Evolutionary conservation across 345 rosid species (phyloP), one percentile per base, ranked within the genome.

Genomic region (Populus davidiana): DNA sequence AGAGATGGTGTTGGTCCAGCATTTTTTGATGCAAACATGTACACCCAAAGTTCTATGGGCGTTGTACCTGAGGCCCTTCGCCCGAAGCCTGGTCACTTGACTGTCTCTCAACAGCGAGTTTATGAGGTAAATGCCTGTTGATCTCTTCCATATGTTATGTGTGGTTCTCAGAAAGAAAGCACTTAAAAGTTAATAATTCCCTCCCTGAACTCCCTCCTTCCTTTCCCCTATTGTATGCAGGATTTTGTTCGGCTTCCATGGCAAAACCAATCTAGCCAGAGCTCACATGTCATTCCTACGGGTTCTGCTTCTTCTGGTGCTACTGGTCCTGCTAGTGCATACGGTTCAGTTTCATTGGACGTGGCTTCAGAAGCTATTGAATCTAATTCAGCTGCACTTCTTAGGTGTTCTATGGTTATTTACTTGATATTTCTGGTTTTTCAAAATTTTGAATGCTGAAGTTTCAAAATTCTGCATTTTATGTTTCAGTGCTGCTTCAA

Each of bases 231-330:
- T 33, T 65, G 36, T 84, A 12, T 86, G 73, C 84, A 96, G 99
- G 99, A 96, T 79, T 96, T 96, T 79, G 93, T 93, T 84, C 91
- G 96, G 82, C 93, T 92, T 87, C 99, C 98, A 47, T 93, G 89
- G 98, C 98, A 93, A 88, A 96, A 88, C 74, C 99, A 91, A 74
- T 91, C 98, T 59, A 84, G 80, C 82, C 95, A 89, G 80, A 85
- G 83, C 33, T 81, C 97, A 29, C 90, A 89, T 83, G 73, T 90
- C 39, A 35, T 88, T 72, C 86, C 96, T 61, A 79, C 86, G 27
- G 86, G 90, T 54, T 78, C 89, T 79, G 69, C 87, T 80, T 85
- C 93, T 69, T 83, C 97, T 73, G 83, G 76, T 44, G 91, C 86
- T 69, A 72, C 83, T 83, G 88, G 82, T 73, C 77, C 86, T 66